These are phyloP conservation scores for Laetiporus sulphureus DNA, from an alignment of 1,284 basidiomycete genomes.

Conservation along the genomic window DNA sequence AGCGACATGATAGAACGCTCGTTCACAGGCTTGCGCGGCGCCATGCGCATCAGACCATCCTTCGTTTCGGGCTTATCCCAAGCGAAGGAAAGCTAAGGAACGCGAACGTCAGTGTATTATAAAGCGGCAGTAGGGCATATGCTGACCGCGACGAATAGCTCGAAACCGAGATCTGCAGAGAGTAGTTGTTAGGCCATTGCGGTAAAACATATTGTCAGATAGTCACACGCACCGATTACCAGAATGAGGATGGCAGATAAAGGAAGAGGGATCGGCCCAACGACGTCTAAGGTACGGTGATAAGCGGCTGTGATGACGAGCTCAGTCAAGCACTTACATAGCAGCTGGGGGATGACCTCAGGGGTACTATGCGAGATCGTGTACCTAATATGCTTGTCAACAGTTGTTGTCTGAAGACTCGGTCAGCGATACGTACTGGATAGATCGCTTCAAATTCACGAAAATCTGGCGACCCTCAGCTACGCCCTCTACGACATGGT, in stretches of 20 bases:
- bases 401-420: not conserved
- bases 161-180: conserved; percentile 60
- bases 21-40: conserved; percentile 65
- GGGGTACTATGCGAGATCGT: conserved; percentile 65
- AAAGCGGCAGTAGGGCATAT: conserved; percentile 24
- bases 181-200: no score
- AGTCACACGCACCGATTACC: conserved; percentile 47
- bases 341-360: conserved; percentile 60
- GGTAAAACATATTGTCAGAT: not conserved
- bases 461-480: conserved; percentile 65
- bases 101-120: not conserved
- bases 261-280: conserved; percentile 61
- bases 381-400: conserved; percentile 30
- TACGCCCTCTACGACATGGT: conserved; percentile 40
- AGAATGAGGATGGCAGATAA: conserved; percentile 63
- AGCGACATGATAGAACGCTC: conserved; percentile 45
- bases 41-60: conserved; percentile 61
- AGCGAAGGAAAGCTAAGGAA: conserved; percentile 51
- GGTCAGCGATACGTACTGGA: conserved; percentile 37
- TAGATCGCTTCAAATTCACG: conserved; percentile 62
- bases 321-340: conserved; percentile 35
- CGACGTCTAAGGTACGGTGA: conserved; percentile 43
- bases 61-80: conserved; percentile 64
- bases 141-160: conserved; percentile 59
- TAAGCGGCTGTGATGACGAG: not conserved